Conservation (phyloP, 441 rosid genomes). For the Euphorbia corollata region DNA sequence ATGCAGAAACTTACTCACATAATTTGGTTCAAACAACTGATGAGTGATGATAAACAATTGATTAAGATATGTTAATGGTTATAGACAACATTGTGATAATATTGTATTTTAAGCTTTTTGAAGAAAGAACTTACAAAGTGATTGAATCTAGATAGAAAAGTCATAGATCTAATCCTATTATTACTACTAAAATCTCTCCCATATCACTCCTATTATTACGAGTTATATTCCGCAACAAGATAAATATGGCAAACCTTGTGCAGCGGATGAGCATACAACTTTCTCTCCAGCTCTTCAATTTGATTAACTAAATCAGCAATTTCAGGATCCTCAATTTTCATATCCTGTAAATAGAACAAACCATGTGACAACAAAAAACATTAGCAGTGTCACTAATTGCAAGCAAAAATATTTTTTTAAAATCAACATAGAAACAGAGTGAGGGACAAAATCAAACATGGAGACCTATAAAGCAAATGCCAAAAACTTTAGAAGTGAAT, state of each 20-base stretch:
- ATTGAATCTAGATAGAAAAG: too few species aligned
- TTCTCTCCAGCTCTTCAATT: slow-evolving; percentile 76
- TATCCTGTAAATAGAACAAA: slow-evolving; percentile 50
- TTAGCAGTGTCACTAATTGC: not conserved
- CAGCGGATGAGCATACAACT: slow-evolving; percentile 76
- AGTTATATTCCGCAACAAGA: too few species aligned
- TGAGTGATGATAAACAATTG: too few species aligned
- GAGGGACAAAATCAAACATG: not conserved
- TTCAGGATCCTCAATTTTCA: slow-evolving; percentile 88
- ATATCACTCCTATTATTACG: too few species aligned
- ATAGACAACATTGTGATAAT: too few species aligned
- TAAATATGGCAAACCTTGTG: slow-evolving; percentile 54
- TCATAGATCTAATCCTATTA: too few species aligned
- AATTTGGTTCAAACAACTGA: not conserved
- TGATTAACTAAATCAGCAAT: slow-evolving; percentile 71
- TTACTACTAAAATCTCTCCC: too few species aligned
- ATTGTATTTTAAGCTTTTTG: too few species aligned
- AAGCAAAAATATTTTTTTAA: not conserved
- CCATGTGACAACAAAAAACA: not conserved
- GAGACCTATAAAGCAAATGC: not conserved
- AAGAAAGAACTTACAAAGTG: too few species aligned
- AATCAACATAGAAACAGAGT: slow-evolving; percentile 4
- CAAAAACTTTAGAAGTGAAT: not conserved
- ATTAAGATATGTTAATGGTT: too few species aligned
- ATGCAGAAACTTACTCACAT: not conserved